A percentile compares a stretch with the other conserved stretches of the same genome.
Evolutionary conservation across 2,329 filamentous ascomycete species (phyloP).

Genomic region (Podosphaera leucotricha): DNA sequence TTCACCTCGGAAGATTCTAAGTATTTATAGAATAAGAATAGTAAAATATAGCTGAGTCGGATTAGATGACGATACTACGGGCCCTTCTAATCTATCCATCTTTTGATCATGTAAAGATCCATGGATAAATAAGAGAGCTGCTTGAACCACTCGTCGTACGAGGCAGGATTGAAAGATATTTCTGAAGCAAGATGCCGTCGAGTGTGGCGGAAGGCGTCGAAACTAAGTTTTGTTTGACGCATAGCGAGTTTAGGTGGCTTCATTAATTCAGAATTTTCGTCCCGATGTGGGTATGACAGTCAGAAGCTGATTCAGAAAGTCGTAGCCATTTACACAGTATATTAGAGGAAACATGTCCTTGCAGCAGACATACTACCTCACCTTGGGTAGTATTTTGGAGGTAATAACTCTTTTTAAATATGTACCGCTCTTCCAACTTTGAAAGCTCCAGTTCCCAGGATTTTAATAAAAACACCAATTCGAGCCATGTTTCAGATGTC

Average conservation of each 20-base stretch:
- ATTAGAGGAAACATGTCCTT: not conserved
- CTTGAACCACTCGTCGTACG: not conserved
- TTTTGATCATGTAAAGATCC: not conserved
- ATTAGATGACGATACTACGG: not conserved
- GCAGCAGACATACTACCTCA: not conserved
- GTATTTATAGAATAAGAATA: not conserved
- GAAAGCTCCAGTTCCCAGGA: not conserved
- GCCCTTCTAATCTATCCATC: not conserved
- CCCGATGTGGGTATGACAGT: not conserved
- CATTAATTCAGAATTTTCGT: not conserved
- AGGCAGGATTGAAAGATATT: not conserved
- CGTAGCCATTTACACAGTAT: not conserved
- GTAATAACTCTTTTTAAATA: not conserved
- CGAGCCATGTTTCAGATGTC: not conserved
- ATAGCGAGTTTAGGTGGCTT: not conserved
- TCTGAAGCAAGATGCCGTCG: not conserved
- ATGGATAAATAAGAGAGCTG: not conserved
- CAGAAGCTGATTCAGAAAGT: not conserved
- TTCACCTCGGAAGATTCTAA: not conserved
- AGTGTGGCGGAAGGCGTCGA: not conserved
- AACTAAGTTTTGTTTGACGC: not conserved
- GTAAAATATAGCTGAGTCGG: not conserved
- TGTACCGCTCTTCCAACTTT: not conserved
- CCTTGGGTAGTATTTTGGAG: not conserved
- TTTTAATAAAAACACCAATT: not conserved